Conservation (phyloP, 2,329 filamentous ascomycete species). For the Leptosphaerulina australis region DNA sequence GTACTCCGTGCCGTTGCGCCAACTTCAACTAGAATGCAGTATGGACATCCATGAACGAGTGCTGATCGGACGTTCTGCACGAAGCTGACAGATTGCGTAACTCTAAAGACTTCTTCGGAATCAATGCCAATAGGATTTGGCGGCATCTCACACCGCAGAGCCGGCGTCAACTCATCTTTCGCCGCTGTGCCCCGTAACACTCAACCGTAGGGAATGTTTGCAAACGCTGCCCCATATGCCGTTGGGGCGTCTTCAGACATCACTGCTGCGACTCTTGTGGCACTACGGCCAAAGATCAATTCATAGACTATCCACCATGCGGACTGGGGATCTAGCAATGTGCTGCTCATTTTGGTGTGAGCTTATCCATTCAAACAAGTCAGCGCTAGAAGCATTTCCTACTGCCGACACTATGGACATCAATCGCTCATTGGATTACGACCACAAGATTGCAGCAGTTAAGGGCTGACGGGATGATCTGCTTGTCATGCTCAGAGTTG, state of each 20-base stretch:
- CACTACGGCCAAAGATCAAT: neutral
- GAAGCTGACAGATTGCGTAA: slow-evolving; percentile 15
- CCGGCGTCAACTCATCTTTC: slow-evolving; percentile 1
- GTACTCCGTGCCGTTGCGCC: slow-evolving; percentile 2
- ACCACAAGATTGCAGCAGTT: slow-evolving; percentile 16
- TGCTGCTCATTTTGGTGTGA: slow-evolving; percentile 29
- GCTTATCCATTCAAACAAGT: slow-evolving; percentile 22
- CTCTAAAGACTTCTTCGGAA: neutral
- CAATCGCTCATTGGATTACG: slow-evolving; percentile 17
- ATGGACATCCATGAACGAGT: slow-evolving; percentile 1
- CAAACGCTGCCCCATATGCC: slow-evolving; percentile 7
- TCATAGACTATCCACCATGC: neutral
- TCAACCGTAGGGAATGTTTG: slow-evolving; percentile 3
- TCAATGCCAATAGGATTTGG: slow-evolving; percentile 1
- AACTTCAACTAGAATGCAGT: slow-evolving; percentile 1
- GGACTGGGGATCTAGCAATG: slow-evolving; percentile 9
- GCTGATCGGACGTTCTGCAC: neutral
- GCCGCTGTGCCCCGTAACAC: neutral
- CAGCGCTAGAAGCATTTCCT: slow-evolving; percentile 28
- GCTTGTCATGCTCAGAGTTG: slow-evolving; percentile 17
- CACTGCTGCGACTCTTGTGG: neutral
- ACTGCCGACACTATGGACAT: slow-evolving; percentile 12
- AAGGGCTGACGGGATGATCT: slow-evolving; percentile 20
- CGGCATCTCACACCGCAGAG: slow-evolving; percentile 16
- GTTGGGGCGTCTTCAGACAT: slow-evolving; percentile 2